Evolutionary conservation across 176 grass and related monocot species (phyloP).

Genomic region (Chrysopogon serrulatus): DNA sequence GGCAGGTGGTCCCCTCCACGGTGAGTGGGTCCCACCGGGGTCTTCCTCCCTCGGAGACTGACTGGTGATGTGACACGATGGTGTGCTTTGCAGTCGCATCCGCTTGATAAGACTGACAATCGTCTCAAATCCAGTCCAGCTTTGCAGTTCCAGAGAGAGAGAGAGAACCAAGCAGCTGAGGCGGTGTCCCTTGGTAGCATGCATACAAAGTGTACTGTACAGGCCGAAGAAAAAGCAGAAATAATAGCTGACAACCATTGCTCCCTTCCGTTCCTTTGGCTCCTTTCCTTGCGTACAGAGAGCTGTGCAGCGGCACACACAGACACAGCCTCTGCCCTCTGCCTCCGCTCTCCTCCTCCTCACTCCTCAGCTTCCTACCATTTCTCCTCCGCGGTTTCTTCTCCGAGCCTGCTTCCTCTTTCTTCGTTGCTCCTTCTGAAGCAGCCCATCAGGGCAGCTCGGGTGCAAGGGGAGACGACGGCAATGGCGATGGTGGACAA

Average conservation of each 20-base stretch:
- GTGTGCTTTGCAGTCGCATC: not conserved
- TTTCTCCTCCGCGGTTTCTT: not conserved
- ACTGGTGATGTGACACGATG: not conserved
- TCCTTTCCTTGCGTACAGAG: not conserved
- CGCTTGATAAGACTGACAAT: not conserved
- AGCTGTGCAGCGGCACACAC: not conserved
- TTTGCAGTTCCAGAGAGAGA: not conserved
- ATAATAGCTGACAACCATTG: slow-evolving; percentile 18
- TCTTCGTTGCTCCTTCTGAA: not conserved
- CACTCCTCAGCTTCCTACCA: not conserved
- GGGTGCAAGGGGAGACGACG: not conserved
- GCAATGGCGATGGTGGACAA: not conserved
- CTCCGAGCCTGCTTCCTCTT: not conserved
- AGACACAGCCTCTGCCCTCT: not conserved
- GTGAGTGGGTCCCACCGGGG: not conserved
- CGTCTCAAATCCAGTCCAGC: not conserved
- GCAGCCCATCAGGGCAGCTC: not conserved
- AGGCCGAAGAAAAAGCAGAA: slow-evolving; percentile 23
- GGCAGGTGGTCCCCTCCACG: not conserved
- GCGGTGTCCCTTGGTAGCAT: not conserved
- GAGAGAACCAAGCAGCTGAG: not conserved
- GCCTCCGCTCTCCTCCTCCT: too few species aligned
- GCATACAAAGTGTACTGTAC: not conserved
- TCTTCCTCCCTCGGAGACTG: not conserved
- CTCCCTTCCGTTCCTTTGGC: not conserved